Conservation (phyloP, 345 rosid genomes). For the Eucalyptus marginata region DNA sequence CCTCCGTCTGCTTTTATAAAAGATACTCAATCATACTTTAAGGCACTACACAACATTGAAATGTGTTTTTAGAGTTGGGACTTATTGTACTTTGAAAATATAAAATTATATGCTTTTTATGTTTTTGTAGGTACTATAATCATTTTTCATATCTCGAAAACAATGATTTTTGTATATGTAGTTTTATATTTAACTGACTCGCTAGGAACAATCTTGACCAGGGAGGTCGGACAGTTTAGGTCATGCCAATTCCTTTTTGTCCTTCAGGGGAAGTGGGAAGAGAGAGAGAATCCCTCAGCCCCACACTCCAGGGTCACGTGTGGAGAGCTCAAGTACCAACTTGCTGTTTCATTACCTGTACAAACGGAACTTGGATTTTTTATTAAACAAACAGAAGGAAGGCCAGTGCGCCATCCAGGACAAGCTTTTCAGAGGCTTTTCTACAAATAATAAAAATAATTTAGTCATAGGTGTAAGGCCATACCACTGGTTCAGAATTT, state of each 20-base stretch:
- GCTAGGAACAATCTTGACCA: neutral
- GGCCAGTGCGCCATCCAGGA: neutral
- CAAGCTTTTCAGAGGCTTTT: neutral
- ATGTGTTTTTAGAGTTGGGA: neutral
- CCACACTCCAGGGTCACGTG: neutral
- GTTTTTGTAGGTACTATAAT: neutral
- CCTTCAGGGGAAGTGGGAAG: neutral
- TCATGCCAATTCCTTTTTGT: neutral
- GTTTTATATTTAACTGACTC: neutral
- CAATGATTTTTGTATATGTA: neutral
- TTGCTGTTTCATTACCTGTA: neutral
- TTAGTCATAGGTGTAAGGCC: neutral
- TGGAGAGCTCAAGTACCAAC: neutral
- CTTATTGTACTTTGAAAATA: neutral
- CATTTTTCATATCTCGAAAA: neutral
- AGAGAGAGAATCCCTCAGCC: neutral
- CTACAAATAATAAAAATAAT: neutral
- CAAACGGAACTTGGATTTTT: neutral
- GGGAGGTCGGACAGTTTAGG: neutral
- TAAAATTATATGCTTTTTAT: neutral
- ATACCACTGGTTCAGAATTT: neutral
- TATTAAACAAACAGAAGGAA: neutral
- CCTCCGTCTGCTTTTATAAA: neutral
- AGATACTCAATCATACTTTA: neutral
- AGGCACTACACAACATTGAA: neutral